Base-by-base conservation (phyloP, 2,329 filamentous ascomycete species). In the Fusarium pseudonygamai region DNA sequence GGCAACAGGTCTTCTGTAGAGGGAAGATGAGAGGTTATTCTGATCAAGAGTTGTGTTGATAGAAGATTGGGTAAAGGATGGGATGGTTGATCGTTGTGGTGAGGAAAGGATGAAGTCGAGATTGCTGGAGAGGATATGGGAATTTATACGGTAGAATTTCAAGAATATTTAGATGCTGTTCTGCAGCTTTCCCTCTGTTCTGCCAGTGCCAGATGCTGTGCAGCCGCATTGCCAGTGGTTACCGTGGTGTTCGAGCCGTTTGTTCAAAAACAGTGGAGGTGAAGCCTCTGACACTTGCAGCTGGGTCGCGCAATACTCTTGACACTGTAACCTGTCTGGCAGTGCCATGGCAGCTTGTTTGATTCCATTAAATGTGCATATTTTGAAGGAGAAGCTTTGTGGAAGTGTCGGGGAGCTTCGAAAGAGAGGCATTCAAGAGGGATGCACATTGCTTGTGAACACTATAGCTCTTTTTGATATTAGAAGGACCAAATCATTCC, bases 401-500 rank as follows among this genome's bases (percentile, higher is more conserved):
- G 34, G 20, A 3, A n/a, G 10, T 28, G 14, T 10, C 20, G 13
- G 20, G 5, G 3, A 10, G 4, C 8, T 24, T 26, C 4, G 1
- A 5, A 13, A 15, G 34, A 59, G 9, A 18, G 32, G 32, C 16
- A 12, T n/a, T 13, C 14, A n/a, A 24, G 46, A 22, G n/a, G n/a
- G 8, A 30, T 30, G 15, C 7, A 5, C 4, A 16, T 20, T 52
- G 12, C 22, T 26, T 28, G 7, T 28, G 24, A 20, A 15, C 22
- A 49, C 24, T 24, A 12, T 28, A 20, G 5, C 7, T 24, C 11
- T 15, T 22, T 28, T 2, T 20, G 4, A 20, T 18, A 39, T 18
- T 3, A 56, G 22, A 15, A 1, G 4, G 0, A 20, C 2, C 13
- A 32, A 0, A 8, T 1, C 2, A 39, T 18, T 6, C n/a, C 0